phyloP scores from a whole-genome alignment of 2,329 filamentous ascomycete genomes.

The Fusarium heterosporum region DNA sequence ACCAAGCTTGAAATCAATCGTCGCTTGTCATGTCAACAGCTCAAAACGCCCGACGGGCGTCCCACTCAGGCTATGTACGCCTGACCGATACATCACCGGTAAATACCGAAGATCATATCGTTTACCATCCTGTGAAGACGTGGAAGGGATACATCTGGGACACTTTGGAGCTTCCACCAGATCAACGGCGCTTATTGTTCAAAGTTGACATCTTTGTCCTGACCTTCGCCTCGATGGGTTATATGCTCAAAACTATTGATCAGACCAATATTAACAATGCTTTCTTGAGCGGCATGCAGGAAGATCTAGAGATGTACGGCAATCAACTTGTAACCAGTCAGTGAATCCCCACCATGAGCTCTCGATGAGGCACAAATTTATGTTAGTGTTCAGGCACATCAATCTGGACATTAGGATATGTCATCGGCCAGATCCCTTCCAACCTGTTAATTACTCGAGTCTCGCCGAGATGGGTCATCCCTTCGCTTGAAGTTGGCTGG shows the following conservation, averaged over 20 bases:
- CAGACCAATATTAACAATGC: constrained; percentile 8
- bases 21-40: too few species aligned
- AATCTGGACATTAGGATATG: too few species aligned
- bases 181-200: neutral
- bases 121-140: constrained; percentile 1
- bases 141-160: constrained; percentile 14
- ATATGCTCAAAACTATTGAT: constrained; percentile 7
- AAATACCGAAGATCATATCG: neutral
- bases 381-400: too few species aligned
- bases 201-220: constrained; percentile 2
- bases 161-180: neutral
- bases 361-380: too few species aligned
- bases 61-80: neutral
- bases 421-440: too few species aligned
- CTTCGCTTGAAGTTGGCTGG: too few species aligned
- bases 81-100: neutral
- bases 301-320: constrained; percentile 2
- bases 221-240: neutral
- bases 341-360: neutral
- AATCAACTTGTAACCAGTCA: constrained; percentile 8
- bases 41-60: too few species aligned
- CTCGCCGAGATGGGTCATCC: too few species aligned
- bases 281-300: neutral
- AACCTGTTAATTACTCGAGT: too few species aligned
- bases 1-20: neutral